Percentiles rank a stretch among this genome's conserved stretches.
phyloP scores from a whole-genome alignment of 352 stramenopile species.

The Globisporangium viniferum region DNA sequence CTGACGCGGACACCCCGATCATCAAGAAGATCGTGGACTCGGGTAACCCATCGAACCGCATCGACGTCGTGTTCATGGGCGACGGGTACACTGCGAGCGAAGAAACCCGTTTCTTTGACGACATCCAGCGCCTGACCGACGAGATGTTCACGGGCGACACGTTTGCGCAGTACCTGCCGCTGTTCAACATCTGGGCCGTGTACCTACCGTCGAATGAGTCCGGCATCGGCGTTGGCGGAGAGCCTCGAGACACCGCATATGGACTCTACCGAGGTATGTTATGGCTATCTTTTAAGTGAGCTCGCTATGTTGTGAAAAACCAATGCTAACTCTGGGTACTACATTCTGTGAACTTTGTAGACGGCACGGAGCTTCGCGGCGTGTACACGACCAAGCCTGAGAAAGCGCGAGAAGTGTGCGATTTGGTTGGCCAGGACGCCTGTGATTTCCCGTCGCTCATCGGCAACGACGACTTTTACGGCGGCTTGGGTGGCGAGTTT shows the following conservation, averaged over 20 bases:
- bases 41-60: slow-evolving; percentile 31
- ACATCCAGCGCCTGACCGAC: slow-evolving; percentile 32
- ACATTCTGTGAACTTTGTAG: background rate
- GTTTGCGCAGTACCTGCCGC: slow-evolving; percentile 25
- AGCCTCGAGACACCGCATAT: slow-evolving; percentile 22
- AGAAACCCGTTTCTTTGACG: slow-evolving; percentile 26
- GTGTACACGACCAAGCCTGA: slow-evolving; percentile 19
- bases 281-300: background rate
- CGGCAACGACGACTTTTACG: slow-evolving; percentile 39
- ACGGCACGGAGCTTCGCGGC: slow-evolving; percentile 18
- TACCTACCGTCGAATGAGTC: slow-evolving; percentile 22
- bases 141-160: slow-evolving; percentile 37
- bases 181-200: slow-evolving; percentile 31
- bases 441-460: slow-evolving; percentile 37
- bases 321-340: no score
- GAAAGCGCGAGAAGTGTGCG: slow-evolving; percentile 17
- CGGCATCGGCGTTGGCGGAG: slow-evolving; percentile 23
- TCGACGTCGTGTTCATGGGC: slow-evolving; percentile 45
- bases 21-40: slow-evolving; percentile 35
- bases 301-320: no score
- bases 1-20: background rate
- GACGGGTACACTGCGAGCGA: slow-evolving; percentile 38
- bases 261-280: slow-evolving; percentile 22
- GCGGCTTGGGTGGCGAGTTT: slow-evolving; percentile 36
- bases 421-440: slow-evolving; percentile 1